phyloP scores from a whole-genome alignment of 495 filamentous ascomycete species.

The Penicillium goetzii region DNA sequence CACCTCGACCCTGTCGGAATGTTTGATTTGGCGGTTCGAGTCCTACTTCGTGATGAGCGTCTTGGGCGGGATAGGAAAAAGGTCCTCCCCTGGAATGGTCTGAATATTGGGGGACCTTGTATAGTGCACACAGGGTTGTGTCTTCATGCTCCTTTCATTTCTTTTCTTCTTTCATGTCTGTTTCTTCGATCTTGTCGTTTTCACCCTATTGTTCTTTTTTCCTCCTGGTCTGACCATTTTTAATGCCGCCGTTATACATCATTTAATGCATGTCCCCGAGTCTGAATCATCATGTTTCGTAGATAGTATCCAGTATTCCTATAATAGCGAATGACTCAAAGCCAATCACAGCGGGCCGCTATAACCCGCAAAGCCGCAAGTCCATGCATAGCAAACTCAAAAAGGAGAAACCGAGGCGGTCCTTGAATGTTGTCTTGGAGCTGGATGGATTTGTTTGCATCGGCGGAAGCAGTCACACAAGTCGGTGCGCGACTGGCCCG shows the following conservation, averaged over 20 bases:
- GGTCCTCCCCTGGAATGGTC: slow-evolving; percentile 21
- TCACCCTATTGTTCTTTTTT: slow-evolving; percentile 16
- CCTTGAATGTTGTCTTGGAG: neutral
- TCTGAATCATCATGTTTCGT: slow-evolving; percentile 3
- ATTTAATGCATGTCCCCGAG: slow-evolving; percentile 39
- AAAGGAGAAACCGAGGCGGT: neutral
- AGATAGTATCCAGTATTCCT: neutral
- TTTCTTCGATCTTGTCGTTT: slow-evolving; percentile 24
- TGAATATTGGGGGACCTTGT: slow-evolving; percentile 23
- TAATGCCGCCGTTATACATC: slow-evolving; percentile 28
- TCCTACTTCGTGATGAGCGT: slow-evolving; percentile 26
- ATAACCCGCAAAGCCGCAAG: neutral
- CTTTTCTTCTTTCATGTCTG: slow-evolving; percentile 16
- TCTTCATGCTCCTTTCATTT: slow-evolving; percentile 22
- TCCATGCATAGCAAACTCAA: neutral
- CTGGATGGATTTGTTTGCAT: neutral
- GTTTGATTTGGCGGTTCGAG: slow-evolving; percentile 27
- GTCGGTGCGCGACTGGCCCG: slow-evolving; percentile 6
- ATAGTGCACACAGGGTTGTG: slow-evolving; percentile 35
- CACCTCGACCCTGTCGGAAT: slow-evolving; percentile 20
- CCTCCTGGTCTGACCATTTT: slow-evolving; percentile 20
- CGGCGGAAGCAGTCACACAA: neutral
- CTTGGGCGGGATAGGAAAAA: slow-evolving; percentile 23
- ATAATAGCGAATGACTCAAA: neutral
- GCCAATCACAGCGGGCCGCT: neutral